phyloP scores from a whole-genome alignment of 176 grass and related monocot species.

The Carex pumila region DNA sequence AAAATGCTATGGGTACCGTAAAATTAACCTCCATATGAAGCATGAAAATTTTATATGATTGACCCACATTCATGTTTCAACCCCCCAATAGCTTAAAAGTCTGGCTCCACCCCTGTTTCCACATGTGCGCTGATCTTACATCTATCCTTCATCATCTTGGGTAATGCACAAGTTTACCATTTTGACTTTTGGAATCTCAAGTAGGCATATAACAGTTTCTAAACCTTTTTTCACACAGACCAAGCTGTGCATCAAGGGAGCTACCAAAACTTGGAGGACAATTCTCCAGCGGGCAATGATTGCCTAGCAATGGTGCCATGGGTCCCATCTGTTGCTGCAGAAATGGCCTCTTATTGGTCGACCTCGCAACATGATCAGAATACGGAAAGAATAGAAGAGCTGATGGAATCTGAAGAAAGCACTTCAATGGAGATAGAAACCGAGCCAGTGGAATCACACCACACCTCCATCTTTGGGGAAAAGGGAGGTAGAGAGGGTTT shows the following conservation, averaged over 20 bases:
- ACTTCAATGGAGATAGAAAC: constrained; percentile 63
- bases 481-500: constrained; percentile 17
- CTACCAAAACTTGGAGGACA: constrained; percentile 36
- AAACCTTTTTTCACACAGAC: constrained; percentile 39
- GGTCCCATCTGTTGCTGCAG: constrained; percentile 28
- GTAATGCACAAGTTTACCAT: not conserved
- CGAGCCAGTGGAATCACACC: constrained; percentile 7
- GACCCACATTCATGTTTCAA: too few relatives aligned
- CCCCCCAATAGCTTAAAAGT: too few relatives aligned
- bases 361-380: constrained; percentile 9
- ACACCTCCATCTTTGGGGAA: not conserved
- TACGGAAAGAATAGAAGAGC: constrained; percentile 10
- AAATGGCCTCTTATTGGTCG: constrained; percentile 16
- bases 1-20: too few relatives aligned
- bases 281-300: constrained; percentile 42
- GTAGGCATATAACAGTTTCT: not conserved
- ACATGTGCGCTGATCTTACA: not conserved
- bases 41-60: too few relatives aligned
- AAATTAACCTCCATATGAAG: too few relatives aligned
- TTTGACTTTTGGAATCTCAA: not conserved
- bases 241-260: constrained; percentile 38
- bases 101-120: not conserved
- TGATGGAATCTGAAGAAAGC: constrained; percentile 44
- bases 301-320: constrained; percentile 71
- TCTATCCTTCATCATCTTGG: not conserved